Conservation (phyloP, 1,284 basidiomycete species). For the Salmacisia buchloeana region DNA sequence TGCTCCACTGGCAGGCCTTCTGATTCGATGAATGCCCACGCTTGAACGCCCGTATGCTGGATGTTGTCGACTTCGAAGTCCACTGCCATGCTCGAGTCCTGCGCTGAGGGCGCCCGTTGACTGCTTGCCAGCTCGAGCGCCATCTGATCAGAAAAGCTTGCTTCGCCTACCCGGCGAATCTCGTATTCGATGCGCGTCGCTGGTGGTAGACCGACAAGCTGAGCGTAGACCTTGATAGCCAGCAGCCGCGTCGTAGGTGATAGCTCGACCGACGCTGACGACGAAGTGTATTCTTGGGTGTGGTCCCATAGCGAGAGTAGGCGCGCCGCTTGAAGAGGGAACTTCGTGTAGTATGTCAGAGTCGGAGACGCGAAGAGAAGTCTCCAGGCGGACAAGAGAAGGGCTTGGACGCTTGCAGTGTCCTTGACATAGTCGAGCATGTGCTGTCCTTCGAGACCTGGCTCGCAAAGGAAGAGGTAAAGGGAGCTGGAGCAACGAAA, state of each 20-base stretch:
- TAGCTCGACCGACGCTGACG: too few relatives aligned
- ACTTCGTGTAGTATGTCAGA: neutral
- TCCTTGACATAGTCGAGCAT: neutral
- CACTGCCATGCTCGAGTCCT: neutral
- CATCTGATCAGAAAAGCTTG: conserved; percentile 4
- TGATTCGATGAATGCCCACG: neutral
- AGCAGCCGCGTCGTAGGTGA: conserved; percentile 25
- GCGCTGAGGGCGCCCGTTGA: too few relatives aligned
- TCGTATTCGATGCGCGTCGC: conserved; percentile 20
- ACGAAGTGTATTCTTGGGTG: too few relatives aligned
- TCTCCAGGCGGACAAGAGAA: conserved; percentile 20
- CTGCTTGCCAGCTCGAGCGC: neutral
- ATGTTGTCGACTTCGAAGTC: neutral
- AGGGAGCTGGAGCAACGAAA: conserved; percentile 18
- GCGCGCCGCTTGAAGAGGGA: conserved; percentile 10
- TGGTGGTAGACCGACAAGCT: conserved; percentile 27
- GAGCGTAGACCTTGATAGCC: conserved; percentile 27
- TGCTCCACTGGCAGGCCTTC: neutral
- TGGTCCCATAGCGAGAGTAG: conserved; percentile 21
- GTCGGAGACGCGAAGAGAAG: conserved; percentile 17
- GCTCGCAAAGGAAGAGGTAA: conserved; percentile 12
- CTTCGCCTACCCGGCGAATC: conserved; percentile 16
- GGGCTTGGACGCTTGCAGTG: neutral
- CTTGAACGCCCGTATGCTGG: neutral
- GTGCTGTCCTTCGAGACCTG: neutral